These are phyloP conservation scores for Colletotrichum melonis DNA, from an alignment of 2,329 filamentous ascomycete species.

Conservation along the genomic window DNA sequence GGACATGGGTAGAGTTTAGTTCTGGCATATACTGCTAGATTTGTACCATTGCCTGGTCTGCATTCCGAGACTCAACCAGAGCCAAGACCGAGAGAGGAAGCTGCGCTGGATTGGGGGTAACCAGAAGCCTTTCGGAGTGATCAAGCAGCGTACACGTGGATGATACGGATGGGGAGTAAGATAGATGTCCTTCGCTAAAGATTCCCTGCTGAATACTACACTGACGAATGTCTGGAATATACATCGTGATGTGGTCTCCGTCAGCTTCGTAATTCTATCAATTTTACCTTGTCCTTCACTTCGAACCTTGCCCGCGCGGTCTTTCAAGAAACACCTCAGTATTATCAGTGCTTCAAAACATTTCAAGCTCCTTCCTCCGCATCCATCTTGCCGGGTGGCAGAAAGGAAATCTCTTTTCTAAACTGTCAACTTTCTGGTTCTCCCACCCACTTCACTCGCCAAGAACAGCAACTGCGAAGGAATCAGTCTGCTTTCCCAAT, in stretches of 20 bases:
- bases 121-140: neutral
- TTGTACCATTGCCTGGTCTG: neutral
- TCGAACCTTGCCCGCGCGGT: neutral
- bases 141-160: rapidly evolving
- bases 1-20: neutral
- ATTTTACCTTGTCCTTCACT: neutral
- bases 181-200: rapidly evolving
- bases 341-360: neutral
- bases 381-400: neutral
- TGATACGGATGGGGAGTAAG: neutral
- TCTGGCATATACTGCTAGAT: neutral
- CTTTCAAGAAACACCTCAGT: rapidly evolving
- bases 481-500: neutral
- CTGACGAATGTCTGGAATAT: rapidly evolving
- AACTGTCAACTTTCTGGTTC: neutral
- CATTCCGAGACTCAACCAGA: neutral
- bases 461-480: neutral
- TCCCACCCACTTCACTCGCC: neutral
- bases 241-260: rapidly evolving
- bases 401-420: neutral
- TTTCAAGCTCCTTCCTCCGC: neutral
- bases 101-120: neutral
- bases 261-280: neutral
- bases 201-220: neutral
- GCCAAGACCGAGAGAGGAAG: neutral